Base-by-base conservation (phyloP, 768 basidiomycete species). In the Leccinum disarticulatum region DNA sequence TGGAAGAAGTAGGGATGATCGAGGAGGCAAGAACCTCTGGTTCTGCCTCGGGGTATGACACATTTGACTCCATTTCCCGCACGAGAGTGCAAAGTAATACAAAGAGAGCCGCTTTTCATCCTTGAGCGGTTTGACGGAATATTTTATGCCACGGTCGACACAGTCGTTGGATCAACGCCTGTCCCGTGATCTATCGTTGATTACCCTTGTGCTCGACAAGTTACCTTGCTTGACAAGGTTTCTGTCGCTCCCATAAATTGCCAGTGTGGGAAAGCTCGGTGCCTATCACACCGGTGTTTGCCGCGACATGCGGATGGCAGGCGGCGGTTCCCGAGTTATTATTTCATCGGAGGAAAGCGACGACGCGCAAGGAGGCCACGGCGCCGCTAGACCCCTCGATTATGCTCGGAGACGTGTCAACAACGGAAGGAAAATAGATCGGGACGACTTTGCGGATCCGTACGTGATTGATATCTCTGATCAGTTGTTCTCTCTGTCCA, bases 1-100 rank as follows among this genome's bases (percentile, higher is more conserved):
- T 81, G 25, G 77, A 74, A 61, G 76, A 77, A 58, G 64, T 70
- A 56, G 73, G 70, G 33, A 63, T 62, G 64, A 65, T 68, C 33
- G 69, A 72, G 61, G 60, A 61, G 41, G 43, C 27, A 56, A 10
- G 48, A 66, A 68, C 33, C 4, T 52, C 59, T 27, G 43, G 38
- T 38, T 58, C 56, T 15, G 60, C 48, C 60, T 25, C 43, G 22
- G 22, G 69, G 69, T 63, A 65, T 54, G 59, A 59, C 57, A 57
- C 49, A 0, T 65, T 57, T 54, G 33, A 50, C 54, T 60, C 4
- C 33, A 22, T 51, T 11, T 64, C 51, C 55, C 15, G 38, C 22
- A 22, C 54, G 61, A 69, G 59, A 53, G 48, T 49, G 22, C 64
- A 51, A 51, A 52, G 60, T 33, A 52, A 31, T 43, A 41, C 55